Evolutionary conservation across 2,329 filamentous ascomycete species (phyloP).

Genomic region (Cladobotryum mycophilum): DNA sequence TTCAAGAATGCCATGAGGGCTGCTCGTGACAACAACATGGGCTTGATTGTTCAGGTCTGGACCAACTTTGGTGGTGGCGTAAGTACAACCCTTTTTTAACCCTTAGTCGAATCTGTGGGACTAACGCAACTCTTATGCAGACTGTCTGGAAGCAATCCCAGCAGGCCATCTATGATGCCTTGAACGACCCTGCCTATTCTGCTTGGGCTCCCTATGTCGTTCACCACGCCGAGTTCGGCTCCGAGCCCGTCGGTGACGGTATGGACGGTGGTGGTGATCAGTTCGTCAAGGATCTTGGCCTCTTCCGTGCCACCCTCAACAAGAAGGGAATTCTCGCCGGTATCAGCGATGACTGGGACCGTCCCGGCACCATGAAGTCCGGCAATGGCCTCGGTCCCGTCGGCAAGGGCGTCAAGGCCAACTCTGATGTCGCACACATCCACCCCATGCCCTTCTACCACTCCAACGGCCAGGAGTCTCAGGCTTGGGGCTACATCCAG

Average conservation of each 20-base stretch:
- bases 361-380: slow-evolving; percentile 14
- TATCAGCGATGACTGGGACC: slow-evolving; percentile 18
- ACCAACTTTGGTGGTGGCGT: slow-evolving; percentile 18
- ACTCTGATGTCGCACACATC: slow-evolving; percentile 17
- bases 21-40: slow-evolving; percentile 17
- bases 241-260: slow-evolving; percentile 18
- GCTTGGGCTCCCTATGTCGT: slow-evolving; percentile 16
- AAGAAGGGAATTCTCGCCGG: slow-evolving; percentile 12
- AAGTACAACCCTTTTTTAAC: background rate
- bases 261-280: slow-evolving; percentile 14
- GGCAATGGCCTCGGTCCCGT: slow-evolving; percentile 11
- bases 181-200: slow-evolving; percentile 13
- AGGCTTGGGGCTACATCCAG: slow-evolving; percentile 15
- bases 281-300: slow-evolving; percentile 14
- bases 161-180: slow-evolving; percentile 15
- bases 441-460: slow-evolving; percentile 19
- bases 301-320: slow-evolving; percentile 13
- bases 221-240: slow-evolving; percentile 17
- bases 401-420: slow-evolving; percentile 13
- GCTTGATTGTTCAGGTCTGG: slow-evolving; percentile 17
- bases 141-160: slow-evolving; percentile 16
- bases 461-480: slow-evolving; percentile 8
- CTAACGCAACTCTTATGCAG: background rate
- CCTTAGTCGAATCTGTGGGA: background rate
- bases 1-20: slow-evolving; percentile 17